Base-by-base conservation (phyloP, 805 yeast genomes). In the Metschnikowia reukaufii region DNA sequence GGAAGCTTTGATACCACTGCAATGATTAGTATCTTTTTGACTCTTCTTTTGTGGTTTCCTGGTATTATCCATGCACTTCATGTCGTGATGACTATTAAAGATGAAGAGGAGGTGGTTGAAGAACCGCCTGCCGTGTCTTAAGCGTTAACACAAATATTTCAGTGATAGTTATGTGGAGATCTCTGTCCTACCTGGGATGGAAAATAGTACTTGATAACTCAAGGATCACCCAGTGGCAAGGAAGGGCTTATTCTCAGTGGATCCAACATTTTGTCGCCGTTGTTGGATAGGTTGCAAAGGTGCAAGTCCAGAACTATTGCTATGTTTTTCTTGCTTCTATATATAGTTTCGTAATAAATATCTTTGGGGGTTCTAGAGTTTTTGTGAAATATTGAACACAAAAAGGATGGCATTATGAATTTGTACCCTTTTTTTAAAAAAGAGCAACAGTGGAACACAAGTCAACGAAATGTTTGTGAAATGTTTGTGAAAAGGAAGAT, bases 341-440 rank as follows among this genome's bases (percentile, higher is more conserved):
- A 39, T 45, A 39, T 45, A 39, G 48, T 45, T 45, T 43, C 42
- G 37, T 45, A 45, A 45, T 45, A 39, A 39, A 45, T 45, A 35
- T 39, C 40, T 39, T 39, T 45, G 44, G 48, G 48, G 47, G 43
- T 36, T 30, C 33, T n/a, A n/a, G 25, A 34, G n/a, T n/a, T n/a
- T n/a, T n/a, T n/a, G n/a, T n/a, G n/a, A n/a, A n/a, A n/a, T n/a
- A n/a, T n/a, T n/a, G n/a, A n/a, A n/a, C n/a, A n/a, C n/a, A n/a
- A n/a, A n/a, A n/a, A n/a, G n/a, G n/a, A n/a, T n/a, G n/a, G n/a
- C n/a, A n/a, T n/a, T n/a, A n/a, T n/a, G n/a, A n/a, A n/a, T n/a
- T n/a, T n/a, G n/a, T n/a, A n/a, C n/a, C n/a, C 4, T 37, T 4
- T 32, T 32, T 6, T 12, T 6, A n/a, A n/a, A n/a, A n/a, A n/a